Percentiles rank a stretch among this genome's conserved stretches.
These are phyloP conservation scores for Lagenidium sp. DNA, from an alignment of 352 stramenopile species.

Conservation along the genomic window DNA sequence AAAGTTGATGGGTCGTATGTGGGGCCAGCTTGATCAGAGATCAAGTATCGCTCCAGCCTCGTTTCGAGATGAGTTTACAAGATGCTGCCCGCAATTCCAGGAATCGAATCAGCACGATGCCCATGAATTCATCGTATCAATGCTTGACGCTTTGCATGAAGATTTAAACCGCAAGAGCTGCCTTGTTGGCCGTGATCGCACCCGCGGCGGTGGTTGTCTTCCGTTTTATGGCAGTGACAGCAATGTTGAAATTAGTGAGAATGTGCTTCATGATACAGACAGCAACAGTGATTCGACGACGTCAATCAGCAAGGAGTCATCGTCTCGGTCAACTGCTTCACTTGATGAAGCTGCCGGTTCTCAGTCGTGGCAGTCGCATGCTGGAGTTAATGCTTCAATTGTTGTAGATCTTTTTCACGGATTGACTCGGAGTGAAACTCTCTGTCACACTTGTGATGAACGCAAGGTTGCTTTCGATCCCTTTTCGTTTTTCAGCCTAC, in stretches of 20 bases:
- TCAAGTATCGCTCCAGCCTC: constrained; percentile 33
- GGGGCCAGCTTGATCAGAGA: constrained; percentile 36
- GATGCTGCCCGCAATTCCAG: constrained; percentile 52
- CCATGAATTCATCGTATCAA: constrained; percentile 92
- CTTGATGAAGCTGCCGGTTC: constrained; percentile 60
- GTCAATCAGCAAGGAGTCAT: no score
- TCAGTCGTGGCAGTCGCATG: constrained; percentile 89
- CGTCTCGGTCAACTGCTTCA: no score
- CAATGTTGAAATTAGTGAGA: no score
- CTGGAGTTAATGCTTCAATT: constrained; percentile 91
- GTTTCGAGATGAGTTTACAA: constrained; percentile 68
- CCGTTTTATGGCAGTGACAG: constrained; percentile 30
- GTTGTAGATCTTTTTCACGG: constrained; percentile 96
- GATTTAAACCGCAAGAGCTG: constrained; percentile 88
- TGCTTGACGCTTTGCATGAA: constrained; percentile 98
- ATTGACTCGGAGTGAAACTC: constrained; percentile 92
- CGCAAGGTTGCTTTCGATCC: constrained; percentile 96
- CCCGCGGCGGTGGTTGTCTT: constrained; percentile 13
- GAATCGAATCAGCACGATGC: constrained; percentile 92
- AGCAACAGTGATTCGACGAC: no score
- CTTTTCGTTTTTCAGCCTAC: constrained; percentile 93
- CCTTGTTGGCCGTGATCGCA: constrained; percentile 9
- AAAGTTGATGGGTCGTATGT: constrained; percentile 55
- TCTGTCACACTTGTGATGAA: constrained; percentile 88
- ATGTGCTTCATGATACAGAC: no score